Evolutionary conservation across 2,329 filamentous ascomycete species (phyloP).

Genomic region (Curvularia spicifera): DNA sequence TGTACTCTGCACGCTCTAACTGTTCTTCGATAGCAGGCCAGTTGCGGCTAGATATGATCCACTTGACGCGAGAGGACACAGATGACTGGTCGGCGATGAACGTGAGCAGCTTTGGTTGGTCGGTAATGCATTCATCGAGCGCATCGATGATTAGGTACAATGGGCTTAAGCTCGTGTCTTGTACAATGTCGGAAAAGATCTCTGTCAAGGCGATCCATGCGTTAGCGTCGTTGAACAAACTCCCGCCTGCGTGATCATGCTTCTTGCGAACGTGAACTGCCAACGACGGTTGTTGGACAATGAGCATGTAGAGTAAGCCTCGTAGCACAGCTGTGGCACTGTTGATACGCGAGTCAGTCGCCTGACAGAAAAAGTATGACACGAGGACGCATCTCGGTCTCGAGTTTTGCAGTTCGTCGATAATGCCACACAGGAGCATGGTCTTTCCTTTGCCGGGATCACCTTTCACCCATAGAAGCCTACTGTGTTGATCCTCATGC

Average conservation of each 20-base stretch:
- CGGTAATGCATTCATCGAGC: conserved; percentile 19
- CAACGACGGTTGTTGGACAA: conserved; percentile 45
- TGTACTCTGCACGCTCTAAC: conserved; percentile 30
- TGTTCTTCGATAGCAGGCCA: conserved; percentile 42
- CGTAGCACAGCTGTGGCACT: conserved; percentile 51
- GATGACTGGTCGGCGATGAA: conserved; percentile 9
- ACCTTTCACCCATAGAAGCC: background rate
- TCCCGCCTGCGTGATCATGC: conserved; percentile 31
- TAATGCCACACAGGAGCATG: conserved; percentile 2
- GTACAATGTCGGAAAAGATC: conserved; percentile 52
- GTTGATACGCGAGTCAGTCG: conserved; percentile 50
- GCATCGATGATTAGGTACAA: conserved; percentile 22
- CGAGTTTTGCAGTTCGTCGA: background rate
- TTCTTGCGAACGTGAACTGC: conserved; percentile 22
- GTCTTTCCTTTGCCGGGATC: conserved; percentile 4
- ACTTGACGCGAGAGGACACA: conserved; percentile 18
- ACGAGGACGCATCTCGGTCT: background rate
- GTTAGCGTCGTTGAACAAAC: conserved; percentile 43
- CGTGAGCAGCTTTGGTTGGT: background rate
- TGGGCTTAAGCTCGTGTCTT: conserved; percentile 32
- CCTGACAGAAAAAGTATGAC: conserved; percentile 46
- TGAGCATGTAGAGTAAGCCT: conserved; percentile 53
- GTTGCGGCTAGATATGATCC: conserved; percentile 28
- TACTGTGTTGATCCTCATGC: background rate
- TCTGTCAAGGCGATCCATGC: conserved; percentile 21